Percentiles rank a stretch among this genome's conserved stretches.
Evolutionary conservation across 768 basidiomycete species (phyloP).

Genomic region (Pleurotus pulmonarius): DNA sequence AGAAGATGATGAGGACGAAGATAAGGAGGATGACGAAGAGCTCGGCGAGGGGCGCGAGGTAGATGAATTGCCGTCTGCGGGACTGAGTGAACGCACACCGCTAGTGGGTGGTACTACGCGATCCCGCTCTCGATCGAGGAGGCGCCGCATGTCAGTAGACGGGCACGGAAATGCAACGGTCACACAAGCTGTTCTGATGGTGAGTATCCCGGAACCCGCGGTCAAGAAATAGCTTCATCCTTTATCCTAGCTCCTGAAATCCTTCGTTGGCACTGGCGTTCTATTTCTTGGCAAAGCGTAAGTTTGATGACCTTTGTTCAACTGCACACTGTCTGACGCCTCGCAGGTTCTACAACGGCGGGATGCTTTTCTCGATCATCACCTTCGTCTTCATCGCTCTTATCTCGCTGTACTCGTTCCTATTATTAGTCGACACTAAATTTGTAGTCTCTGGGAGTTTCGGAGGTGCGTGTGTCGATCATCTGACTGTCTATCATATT

Average conservation of each 20-base stretch:
- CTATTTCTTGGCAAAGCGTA: conserved; percentile 94
- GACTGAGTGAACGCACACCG: conserved; percentile 50
- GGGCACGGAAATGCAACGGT: conserved; percentile 84
- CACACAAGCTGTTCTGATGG: conserved; percentile 91
- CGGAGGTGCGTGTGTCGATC: conserved; percentile 59
- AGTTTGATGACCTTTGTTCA: conserved; percentile 20
- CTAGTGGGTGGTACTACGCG: conserved; percentile 37
- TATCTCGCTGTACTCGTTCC: conserved; percentile 90
- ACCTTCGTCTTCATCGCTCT: conserved; percentile 78
- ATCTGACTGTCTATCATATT: neutral
- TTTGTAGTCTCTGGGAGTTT: conserved; percentile 89
- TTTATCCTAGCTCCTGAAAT: conserved; percentile 69
- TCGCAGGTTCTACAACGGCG: conserved; percentile 89
- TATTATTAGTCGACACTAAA: conserved; percentile 85
- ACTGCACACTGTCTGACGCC: neutral
- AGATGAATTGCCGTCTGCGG: conserved; percentile 11
- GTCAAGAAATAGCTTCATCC: conserved; percentile 2
- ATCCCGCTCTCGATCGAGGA: conserved; percentile 52
- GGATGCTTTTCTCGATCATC: conserved; percentile 82
- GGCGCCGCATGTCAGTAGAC: conserved; percentile 53
- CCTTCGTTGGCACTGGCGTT: conserved; percentile 94
- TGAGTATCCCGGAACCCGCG: conserved; percentile 25
- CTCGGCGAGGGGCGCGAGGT: conserved; percentile 19
- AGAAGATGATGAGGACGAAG: conserved; percentile 77
- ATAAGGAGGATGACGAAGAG: conserved; percentile 60